phyloP scores from a whole-genome alignment of 2,329 filamentous ascomycete species.

The Periconia macrospinosa region DNA sequence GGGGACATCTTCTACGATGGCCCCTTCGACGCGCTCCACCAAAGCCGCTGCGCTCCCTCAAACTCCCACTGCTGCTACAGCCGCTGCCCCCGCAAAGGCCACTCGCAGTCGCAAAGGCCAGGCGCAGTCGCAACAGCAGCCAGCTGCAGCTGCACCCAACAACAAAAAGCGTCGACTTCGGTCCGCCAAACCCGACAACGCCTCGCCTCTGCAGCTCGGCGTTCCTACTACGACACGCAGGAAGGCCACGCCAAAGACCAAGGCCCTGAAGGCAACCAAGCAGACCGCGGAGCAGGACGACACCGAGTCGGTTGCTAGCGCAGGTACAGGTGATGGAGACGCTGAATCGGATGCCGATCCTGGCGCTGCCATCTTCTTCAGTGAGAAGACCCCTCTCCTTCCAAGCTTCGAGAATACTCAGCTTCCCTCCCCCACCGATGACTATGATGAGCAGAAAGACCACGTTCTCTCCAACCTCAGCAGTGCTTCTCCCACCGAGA shows the following conservation, averaged over 20 bases:
- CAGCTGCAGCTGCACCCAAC: neutral
- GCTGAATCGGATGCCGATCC: neutral
- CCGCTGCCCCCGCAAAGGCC: neutral
- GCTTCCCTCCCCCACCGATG: neutral
- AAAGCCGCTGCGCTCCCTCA: neutral
- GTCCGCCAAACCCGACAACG: conserved; percentile 12
- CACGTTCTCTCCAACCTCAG: neutral
- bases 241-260: neutral
- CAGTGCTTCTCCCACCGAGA: neutral
- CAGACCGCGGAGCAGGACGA: neutral
- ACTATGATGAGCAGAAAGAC: neutral
- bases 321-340: neutral
- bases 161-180: conserved; percentile 13
- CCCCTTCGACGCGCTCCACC: neutral
- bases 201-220: neutral
- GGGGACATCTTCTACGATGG: no score
- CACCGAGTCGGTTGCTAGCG: neutral
- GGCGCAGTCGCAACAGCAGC: neutral
- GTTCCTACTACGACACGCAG: neutral
- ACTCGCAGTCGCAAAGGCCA: neutral
- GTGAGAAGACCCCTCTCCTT: neutral
- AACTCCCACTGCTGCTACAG: neutral
- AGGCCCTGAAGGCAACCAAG: neutral
- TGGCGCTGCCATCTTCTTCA: conserved; percentile 5
- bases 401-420: neutral